Evolutionary conservation across 164 flowering plant genomes (phyloP).

Genomic region (Annona squamosa): DNA sequence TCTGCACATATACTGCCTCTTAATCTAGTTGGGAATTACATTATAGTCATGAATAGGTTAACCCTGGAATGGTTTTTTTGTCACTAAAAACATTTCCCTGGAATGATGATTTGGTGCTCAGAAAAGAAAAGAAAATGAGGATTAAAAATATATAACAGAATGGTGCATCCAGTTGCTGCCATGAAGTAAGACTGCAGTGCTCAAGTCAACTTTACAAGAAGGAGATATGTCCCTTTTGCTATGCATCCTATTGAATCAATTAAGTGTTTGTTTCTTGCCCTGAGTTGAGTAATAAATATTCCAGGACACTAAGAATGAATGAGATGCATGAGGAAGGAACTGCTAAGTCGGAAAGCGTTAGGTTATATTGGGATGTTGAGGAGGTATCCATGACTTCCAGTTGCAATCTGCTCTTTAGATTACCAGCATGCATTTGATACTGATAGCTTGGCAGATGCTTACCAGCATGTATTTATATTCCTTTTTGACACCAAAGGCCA

Average conservation of each 20-base stretch:
- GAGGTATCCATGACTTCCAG: not conserved
- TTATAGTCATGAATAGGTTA: no score
- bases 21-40: not conserved
- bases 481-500: not conserved
- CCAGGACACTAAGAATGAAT: not conserved
- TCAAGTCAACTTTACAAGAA: not conserved
- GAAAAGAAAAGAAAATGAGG: not conserved
- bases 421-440: not conserved
- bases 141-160: not conserved
- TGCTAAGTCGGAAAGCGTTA: not conserved
- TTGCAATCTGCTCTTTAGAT: not conserved
- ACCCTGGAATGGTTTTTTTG: not conserved
- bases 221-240: not conserved
- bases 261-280: not conserved
- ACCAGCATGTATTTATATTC: not conserved
- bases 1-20: not conserved
- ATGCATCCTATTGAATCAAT: not conserved
- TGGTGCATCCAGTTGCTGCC: not conserved
- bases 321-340: not conserved
- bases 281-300: not conserved
- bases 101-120: not conserved
- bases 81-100: not conserved
- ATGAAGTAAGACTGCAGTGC: not conserved
- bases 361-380: not conserved
- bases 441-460: not conserved